Percentiles rank a stretch among this genome's conserved stretches.
phyloP scores from a whole-genome alignment of 495 filamentous ascomycete species.

The Poronia punctata region DNA sequence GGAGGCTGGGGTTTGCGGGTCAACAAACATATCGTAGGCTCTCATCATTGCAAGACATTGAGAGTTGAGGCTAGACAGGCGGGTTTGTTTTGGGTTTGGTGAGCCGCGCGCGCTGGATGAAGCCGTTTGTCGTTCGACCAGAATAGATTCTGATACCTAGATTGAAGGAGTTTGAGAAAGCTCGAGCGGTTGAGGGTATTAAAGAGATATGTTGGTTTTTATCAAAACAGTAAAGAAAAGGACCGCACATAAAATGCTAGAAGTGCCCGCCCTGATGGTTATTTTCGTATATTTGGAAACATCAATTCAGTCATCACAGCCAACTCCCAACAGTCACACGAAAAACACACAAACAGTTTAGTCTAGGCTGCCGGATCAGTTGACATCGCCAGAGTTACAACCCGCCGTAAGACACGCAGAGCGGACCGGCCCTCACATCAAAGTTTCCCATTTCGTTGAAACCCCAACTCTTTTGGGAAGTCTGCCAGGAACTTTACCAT shows the following conservation, averaged over 20 bases:
- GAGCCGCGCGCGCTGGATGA: conserved; percentile 13
- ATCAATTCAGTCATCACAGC: conserved; percentile 4
- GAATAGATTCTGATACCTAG: neutral
- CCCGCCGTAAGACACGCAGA: conserved; percentile 9
- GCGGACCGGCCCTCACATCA: conserved; percentile 12
- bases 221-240: neutral
- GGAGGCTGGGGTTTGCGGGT: neutral
- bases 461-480: no score
- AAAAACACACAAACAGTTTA: neutral
- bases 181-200: neutral
- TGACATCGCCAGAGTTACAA: conserved; percentile 4
- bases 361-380: no score
- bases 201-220: neutral
- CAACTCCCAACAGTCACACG: neutral
- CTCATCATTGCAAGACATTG: conserved; percentile 1
- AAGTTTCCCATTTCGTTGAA: conserved; percentile 6
- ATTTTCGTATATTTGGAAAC: neutral
- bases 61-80: neutral
- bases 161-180: neutral
- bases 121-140: neutral
- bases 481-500: neutral
- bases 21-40: neutral
- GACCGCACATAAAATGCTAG: neutral
- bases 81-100: no score
- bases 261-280: neutral